These are phyloP conservation scores for Streptanthus diversifolius DNA, from an alignment of 345 rosid species.

Conservation along the genomic window DNA sequence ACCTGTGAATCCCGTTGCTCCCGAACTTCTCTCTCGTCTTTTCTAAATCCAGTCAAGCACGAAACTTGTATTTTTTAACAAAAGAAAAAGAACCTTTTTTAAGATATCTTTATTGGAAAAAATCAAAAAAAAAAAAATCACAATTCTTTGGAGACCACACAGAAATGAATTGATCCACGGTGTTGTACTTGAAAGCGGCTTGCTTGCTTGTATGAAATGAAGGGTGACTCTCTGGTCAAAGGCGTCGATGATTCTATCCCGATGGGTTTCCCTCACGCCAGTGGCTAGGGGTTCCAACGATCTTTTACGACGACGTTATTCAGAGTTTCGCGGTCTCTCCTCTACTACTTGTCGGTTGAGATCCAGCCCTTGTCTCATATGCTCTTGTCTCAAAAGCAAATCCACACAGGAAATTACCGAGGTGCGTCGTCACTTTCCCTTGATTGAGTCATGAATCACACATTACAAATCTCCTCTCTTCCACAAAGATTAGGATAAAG, in stretches of 20 bases:
- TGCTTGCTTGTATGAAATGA: not conserved
- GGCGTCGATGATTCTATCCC: constrained; percentile 19
- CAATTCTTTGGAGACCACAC: constrained; percentile 15
- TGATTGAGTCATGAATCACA: not conserved
- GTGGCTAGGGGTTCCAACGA: not conserved
- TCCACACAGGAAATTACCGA: not conserved
- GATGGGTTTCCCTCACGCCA: constrained; percentile 22
- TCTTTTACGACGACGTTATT: not conserved
- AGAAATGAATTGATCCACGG: not conserved
- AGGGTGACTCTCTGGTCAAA: not conserved
- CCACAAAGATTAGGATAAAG: not conserved
- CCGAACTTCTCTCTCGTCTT: not conserved
- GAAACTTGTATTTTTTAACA: not conserved
- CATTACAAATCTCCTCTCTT: not conserved
- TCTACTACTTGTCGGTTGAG: not conserved
- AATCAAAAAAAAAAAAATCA: not conserved
- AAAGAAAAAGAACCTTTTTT: not conserved
- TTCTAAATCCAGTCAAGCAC: not conserved
- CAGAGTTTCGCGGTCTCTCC: constrained; percentile 4
- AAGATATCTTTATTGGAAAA: not conserved
- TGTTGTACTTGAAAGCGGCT: not conserved
- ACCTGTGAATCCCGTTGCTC: not conserved
- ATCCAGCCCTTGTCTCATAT: too few species aligned
- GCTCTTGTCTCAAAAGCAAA: constrained; percentile 4
- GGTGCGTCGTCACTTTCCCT: constrained; percentile 7